phyloP scores from a whole-genome alignment of 345 rosid species.

The Reutealis trisperma region DNA sequence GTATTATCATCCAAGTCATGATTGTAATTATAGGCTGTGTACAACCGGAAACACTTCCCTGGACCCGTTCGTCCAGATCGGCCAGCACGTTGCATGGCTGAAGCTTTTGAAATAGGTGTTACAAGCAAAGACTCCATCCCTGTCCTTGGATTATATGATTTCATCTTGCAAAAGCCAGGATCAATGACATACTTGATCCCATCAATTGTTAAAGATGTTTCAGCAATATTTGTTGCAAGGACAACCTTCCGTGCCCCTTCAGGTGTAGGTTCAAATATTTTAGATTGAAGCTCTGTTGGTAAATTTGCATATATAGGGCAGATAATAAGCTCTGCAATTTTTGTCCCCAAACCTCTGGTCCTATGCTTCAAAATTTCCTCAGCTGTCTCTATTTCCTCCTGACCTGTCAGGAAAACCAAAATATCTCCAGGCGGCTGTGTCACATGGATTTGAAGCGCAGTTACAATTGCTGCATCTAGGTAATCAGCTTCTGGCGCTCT shows the following conservation, averaged over 20 bases:
- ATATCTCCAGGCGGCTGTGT: slow-evolving; percentile 82
- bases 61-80: slow-evolving; percentile 98
- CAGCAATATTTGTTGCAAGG: slow-evolving; percentile 95
- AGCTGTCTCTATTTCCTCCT: slow-evolving; percentile 95
- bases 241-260: slow-evolving; percentile 97
- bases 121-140: slow-evolving; percentile 96
- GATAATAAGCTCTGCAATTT: slow-evolving; percentile 88
- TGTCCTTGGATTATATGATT: slow-evolving; percentile 91
- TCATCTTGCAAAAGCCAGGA: slow-evolving; percentile 97
- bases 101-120: slow-evolving; percentile 92
- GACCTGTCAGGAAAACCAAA: slow-evolving; percentile 89
- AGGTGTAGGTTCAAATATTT: slow-evolving; percentile 96
- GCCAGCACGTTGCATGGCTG: slow-evolving; percentile 94
- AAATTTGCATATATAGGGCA: slow-evolving; percentile 97
- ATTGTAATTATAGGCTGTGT: slow-evolving; percentile 76
- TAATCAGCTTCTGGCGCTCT: slow-evolving; percentile 99
- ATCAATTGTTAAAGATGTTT: slow-evolving; percentile 92
- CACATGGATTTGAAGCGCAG: slow-evolving; percentile 87
- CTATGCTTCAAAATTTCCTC: slow-evolving; percentile 91
- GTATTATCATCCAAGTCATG: slow-evolving; percentile 93
- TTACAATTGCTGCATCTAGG: slow-evolving; percentile 91
- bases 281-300: slow-evolving; percentile 95
- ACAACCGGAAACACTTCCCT: slow-evolving; percentile 86
- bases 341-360: slow-evolving; percentile 87
- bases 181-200: slow-evolving; percentile 94